Evolutionary conservation across 2,329 filamentous ascomycete species (phyloP), one percentile per base, ranked within the genome.

Genomic region (Colletotrichum sp.): DNA sequence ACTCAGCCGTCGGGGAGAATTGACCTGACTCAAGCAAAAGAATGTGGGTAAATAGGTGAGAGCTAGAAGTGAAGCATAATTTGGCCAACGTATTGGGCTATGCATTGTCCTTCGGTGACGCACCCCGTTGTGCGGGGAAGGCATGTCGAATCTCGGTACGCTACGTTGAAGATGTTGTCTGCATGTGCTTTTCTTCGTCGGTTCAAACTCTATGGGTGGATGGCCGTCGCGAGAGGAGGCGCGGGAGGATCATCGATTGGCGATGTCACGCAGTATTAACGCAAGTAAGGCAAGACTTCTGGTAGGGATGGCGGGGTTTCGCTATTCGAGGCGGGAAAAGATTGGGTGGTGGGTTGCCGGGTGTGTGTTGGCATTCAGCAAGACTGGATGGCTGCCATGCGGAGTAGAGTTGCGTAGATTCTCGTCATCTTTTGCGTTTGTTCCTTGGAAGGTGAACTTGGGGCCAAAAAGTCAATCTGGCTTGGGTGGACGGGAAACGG

Each of bases 131-230:
- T 67, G 64, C 32, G 21, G 71, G 65, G 57, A 34, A 26, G 34
- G 26, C 70, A 61, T 68, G 64, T 43, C 60, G 38, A 68, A 64
- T 76, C 65, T 69, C 74, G 74, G 64, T 21, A 75, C 24, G 52
- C 52, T 43, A n/a, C 24, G 36, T 67, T 30, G 32, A 24, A n/a
- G 21, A 9, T 21, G 8, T 10, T 16, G 16, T 32, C 4, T 32
- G 60, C 73, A 75, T 68, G 73, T 75, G 73, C 73, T 73, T 72
- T 57, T 28, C 15, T 57, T 28, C 18, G 32, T 24, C 13, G 38
- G 16, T 24, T 24, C 16, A 32, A 38, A 26, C 18, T 48, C 32
- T 24, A 52, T 38, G 32, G 43, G 34, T 34, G n/a, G 43, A 60
- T 52, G 21, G 24, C 43, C n/a, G 18, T 34, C 15, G 7, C n/a